phyloP scores from a whole-genome alignment of 2,329 filamentous ascomycete species.

The Cladosporium austrohemisphaericum region DNA sequence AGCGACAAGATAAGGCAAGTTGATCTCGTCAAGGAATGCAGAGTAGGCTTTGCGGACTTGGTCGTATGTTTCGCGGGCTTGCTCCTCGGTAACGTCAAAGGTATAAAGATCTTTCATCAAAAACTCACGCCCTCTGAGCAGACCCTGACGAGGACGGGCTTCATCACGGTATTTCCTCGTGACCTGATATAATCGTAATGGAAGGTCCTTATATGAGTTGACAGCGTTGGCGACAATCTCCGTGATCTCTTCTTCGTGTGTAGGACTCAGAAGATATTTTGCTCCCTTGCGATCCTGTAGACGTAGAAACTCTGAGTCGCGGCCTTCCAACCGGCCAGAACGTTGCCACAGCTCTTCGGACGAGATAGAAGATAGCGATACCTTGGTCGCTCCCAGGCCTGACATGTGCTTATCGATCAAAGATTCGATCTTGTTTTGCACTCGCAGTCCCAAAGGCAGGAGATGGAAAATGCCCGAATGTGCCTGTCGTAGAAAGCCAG shows the following conservation, averaged over 20 bases:
- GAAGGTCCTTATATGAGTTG: slow-evolving; percentile 80
- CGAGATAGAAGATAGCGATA: slow-evolving; percentile 80
- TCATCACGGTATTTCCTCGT: slow-evolving; percentile 94
- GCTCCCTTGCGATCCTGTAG: slow-evolving; percentile 74
- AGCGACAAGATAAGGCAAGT: slow-evolving; percentile 77
- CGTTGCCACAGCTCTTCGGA: slow-evolving; percentile 78
- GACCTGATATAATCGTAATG: slow-evolving; percentile 85
- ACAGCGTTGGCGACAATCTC: slow-evolving; percentile 67
- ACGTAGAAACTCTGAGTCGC: slow-evolving; percentile 63
- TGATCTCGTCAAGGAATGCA: slow-evolving; percentile 75
- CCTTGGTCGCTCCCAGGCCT: slow-evolving; percentile 68
- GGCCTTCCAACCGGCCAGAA: slow-evolving; percentile 69
- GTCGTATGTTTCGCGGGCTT: slow-evolving; percentile 77
- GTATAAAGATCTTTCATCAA: slow-evolving; percentile 98
- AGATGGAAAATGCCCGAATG: slow-evolving; percentile 91
- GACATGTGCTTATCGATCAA: slow-evolving; percentile 89
- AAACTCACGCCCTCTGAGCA: slow-evolving; percentile 86
- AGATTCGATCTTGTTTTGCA: slow-evolving; percentile 81
- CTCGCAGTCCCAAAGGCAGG: slow-evolving; percentile 77
- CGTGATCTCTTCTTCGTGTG: slow-evolving; percentile 96
- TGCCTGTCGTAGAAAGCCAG: slow-evolving; percentile 56
- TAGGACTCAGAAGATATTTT: slow-evolving; percentile 77
- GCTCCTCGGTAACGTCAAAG: slow-evolving; percentile 67
- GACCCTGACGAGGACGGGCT: slow-evolving; percentile 77
- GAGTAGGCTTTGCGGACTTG: slow-evolving; percentile 70